phyloP scores from a whole-genome alignment of 106 monocot species.

The Platanthera zijinensis region DNA sequence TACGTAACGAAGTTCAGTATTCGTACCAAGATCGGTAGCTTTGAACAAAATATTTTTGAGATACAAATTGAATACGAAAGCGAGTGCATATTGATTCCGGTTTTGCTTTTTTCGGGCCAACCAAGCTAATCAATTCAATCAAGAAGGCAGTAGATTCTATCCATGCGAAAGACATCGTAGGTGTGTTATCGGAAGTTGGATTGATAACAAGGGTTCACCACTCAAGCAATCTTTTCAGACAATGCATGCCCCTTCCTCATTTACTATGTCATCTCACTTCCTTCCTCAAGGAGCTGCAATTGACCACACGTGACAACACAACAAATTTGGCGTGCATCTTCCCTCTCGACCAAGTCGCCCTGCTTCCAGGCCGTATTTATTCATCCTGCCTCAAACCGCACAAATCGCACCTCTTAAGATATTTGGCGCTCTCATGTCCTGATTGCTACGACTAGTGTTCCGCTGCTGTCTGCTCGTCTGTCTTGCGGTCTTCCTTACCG shows the following conservation, averaged over 20 bases:
- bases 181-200: neutral
- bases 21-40: neutral
- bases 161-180: neutral
- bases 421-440: no score
- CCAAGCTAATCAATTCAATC: constrained; percentile 1
- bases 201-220: neutral
- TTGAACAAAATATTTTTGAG: neutral
- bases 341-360: no score
- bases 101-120: neutral
- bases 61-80: neutral
- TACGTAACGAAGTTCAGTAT: neutral
- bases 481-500: no score
- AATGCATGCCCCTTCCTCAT: neutral
- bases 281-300: no score
- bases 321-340: no score
- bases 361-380: no score
- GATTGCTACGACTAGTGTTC: no score
- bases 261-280: no score
- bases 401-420: no score
- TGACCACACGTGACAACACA: no score
- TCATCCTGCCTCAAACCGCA: no score
- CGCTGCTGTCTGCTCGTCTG: no score
- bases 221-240: neutral
- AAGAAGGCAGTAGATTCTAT: neutral
- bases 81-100: neutral